Percentiles rank a stretch among this genome's conserved stretches.
These are phyloP conservation scores for Coemansia sp. DNA, from an alignment of 192 early-diverging fungal genomes.

Conservation along the genomic window DNA sequence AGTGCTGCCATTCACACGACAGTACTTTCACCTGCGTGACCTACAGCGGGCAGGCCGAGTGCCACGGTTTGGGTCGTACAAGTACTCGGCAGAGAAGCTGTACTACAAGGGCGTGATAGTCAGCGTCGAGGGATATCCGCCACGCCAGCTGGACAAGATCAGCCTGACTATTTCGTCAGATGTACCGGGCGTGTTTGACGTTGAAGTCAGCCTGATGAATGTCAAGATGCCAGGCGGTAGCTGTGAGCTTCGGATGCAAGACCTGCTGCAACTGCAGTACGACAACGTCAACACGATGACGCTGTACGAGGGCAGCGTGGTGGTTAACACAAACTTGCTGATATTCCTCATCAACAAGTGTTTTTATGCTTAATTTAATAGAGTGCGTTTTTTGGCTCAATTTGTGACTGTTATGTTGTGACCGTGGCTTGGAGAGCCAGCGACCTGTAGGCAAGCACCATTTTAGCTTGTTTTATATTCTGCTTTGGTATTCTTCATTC, in stretches of 20 bases:
- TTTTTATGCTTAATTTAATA: conserved; percentile 55
- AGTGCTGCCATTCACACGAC: conserved; percentile 85
- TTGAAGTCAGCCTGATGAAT: conserved; percentile 80
- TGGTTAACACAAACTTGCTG: conserved; percentile 95
- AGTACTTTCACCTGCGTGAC: conserved; percentile 91
- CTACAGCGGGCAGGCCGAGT: conserved; percentile 83
- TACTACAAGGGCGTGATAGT: conserved; percentile 92
- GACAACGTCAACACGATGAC: conserved; percentile 89
- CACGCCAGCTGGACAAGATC: conserved; percentile 86
- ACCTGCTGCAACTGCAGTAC: conserved; percentile 91
- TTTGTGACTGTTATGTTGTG: no score
- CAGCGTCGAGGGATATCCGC: conserved; percentile 76
- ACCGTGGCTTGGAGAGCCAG: no score
- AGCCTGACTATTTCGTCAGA: conserved; percentile 90
- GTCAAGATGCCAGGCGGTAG: conserved; percentile 62
- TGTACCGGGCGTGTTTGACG: conserved; percentile 83
- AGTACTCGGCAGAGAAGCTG: conserved; percentile 93
- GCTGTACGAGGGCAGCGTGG: conserved; percentile 86
- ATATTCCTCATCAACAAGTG: conserved; percentile 98
- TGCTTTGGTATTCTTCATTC: no score
- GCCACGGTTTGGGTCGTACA: conserved; percentile 96
- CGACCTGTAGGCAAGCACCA: no score
- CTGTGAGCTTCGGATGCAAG: conserved; percentile 88
- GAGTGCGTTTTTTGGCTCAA: no score
- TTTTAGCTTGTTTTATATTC: no score